phyloP scores from a whole-genome alignment of 108 stramenopile species.

The Schizochytrium sp. region DNA sequence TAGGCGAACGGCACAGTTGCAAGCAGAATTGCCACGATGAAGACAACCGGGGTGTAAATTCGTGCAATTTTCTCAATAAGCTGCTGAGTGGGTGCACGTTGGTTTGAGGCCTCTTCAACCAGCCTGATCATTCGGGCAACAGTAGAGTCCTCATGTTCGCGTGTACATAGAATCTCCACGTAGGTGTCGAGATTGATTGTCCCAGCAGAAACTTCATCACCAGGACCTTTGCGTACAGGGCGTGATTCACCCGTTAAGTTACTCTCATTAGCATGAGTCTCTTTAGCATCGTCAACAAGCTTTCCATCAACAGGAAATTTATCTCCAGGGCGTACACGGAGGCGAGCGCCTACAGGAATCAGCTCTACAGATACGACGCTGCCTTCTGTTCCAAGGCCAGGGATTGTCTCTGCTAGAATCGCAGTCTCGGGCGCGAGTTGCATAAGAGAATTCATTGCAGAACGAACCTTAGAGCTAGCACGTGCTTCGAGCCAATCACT shows the following conservation, averaged over 20 bases:
- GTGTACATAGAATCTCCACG: constrained; percentile 79
- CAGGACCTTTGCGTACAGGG: constrained; percentile 80
- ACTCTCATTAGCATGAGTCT: constrained; percentile 86
- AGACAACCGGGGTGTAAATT: constrained; percentile 85
- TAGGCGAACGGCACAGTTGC: constrained; percentile 84
- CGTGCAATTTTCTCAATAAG: constrained; percentile 82
- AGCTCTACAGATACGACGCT: neutral
- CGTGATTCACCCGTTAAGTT: constrained; percentile 88
- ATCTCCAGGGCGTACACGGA: constrained; percentile 86
- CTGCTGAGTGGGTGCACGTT: neutral
- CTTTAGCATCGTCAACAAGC: constrained; percentile 80
- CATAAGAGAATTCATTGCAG: constrained; percentile 81
- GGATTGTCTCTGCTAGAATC: constrained; percentile 69
- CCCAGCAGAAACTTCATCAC: constrained; percentile 84
- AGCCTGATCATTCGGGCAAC: constrained; percentile 72
- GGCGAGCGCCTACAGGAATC: constrained; percentile 25
- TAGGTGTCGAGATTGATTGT: constrained; percentile 84
- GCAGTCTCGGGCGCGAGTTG: constrained; percentile 86
- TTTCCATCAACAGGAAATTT: constrained; percentile 92
- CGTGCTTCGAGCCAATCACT: constrained; percentile 84
- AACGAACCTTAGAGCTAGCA: constrained; percentile 81
- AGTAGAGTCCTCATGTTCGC: constrained; percentile 84
- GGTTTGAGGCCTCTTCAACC: constrained; percentile 7
- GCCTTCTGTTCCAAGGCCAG: neutral
- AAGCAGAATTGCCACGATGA: constrained; percentile 80